These are phyloP conservation scores for Colletotrichum spinosum DNA, from an alignment of 2,329 filamentous ascomycete genomes.

Conservation along the genomic window DNA sequence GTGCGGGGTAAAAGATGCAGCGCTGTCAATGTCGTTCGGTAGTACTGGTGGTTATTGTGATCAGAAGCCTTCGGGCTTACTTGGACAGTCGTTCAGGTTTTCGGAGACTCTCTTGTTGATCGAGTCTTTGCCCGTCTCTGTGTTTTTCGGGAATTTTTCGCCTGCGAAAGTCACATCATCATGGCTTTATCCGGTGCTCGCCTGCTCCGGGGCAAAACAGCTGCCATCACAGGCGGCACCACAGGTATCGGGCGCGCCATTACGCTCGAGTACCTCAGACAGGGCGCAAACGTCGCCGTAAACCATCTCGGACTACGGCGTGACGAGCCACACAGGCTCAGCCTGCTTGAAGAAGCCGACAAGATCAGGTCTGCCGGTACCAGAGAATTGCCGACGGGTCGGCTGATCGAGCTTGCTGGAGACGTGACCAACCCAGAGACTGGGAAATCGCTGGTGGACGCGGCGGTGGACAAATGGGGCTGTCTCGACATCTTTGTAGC, in stretches of 20 bases:
- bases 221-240: slow-evolving; percentile 74
- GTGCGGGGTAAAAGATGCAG: slow-evolving; percentile 9
- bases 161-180: no score
- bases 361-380: slow-evolving; percentile 43
- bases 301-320: slow-evolving; percentile 66
- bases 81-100: no score
- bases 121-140: neutral
- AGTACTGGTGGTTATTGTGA: no score
- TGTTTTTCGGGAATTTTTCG: neutral
- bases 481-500: slow-evolving; percentile 57
- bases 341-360: slow-evolving; percentile 48
- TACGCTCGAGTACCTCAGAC: slow-evolving; percentile 71
- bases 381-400: slow-evolving; percentile 53
- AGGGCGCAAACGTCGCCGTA: slow-evolving; percentile 72
- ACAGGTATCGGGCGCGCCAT: slow-evolving; percentile 78
- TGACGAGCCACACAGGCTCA: slow-evolving; percentile 45
- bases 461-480: slow-evolving; percentile 57
- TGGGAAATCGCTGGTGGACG: slow-evolving; percentile 52
- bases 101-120: no score
- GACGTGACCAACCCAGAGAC: slow-evolving; percentile 75
- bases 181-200: slow-evolving; percentile 21
- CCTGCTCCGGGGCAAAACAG: slow-evolving; percentile 68
- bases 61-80: no score
- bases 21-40: no score
- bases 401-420: slow-evolving; percentile 68